Conservation (phyloP, 345 rosid species). For the Camelina hispida region DNA sequence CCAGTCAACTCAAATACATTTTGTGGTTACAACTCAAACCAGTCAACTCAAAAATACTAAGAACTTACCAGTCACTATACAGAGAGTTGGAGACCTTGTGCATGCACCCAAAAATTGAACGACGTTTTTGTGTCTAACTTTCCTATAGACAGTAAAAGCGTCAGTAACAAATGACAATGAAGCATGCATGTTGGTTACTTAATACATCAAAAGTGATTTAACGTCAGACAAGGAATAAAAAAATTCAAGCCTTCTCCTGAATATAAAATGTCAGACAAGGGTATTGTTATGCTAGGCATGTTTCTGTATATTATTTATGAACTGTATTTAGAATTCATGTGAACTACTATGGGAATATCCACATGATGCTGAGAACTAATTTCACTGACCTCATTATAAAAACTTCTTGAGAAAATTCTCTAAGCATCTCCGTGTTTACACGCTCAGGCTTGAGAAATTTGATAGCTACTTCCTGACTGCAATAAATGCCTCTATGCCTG, state of each 20-base stretch:
- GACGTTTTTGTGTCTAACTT: conserved; percentile 90
- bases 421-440: conserved; percentile 70
- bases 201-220: conserved; percentile 11
- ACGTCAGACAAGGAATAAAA: not conserved
- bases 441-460: conserved; percentile 87
- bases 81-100: conserved; percentile 79
- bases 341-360: conserved; percentile 3
- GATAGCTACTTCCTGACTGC: conserved; percentile 96
- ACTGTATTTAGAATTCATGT: not conserved
- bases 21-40: conserved; percentile 4
- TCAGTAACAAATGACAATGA: conserved; percentile 16
- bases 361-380: conserved; percentile 16
- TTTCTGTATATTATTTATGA: conserved; percentile 8
- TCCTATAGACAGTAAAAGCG: conserved; percentile 55
- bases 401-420: conserved; percentile 94
- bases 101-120: conserved; percentile 97
- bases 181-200: conserved; percentile 28
- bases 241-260: conserved; percentile 2
- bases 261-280: not conserved
- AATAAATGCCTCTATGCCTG: conserved; percentile 89
- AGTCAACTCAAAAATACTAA: not conserved
- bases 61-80: conserved; percentile 88
- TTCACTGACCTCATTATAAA: conserved; percentile 84
- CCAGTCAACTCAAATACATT: conserved; percentile 9
- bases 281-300: not conserved